Conservation (phyloP, 805 yeast genomes). For the Teunomyces tritomae region DNA sequence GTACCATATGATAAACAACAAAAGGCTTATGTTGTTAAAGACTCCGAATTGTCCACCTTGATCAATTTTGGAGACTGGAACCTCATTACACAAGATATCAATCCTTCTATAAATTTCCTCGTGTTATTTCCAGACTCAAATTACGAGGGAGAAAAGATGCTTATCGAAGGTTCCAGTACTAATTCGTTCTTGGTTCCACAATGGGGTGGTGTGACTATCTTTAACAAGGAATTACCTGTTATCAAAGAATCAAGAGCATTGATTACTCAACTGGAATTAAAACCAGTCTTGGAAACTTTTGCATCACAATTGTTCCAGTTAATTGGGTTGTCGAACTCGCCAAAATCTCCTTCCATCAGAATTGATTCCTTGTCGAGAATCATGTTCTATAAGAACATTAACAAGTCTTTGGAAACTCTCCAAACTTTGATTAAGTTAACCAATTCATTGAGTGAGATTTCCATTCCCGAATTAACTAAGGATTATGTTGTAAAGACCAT, state of each 20-base stretch:
- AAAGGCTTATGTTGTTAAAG: constrained; percentile 32
- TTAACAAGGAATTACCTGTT: constrained; percentile 36
- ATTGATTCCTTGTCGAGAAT: constrained; percentile 65
- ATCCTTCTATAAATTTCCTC: constrained; percentile 70
- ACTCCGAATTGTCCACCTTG: constrained; percentile 59
- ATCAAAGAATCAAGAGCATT: constrained; percentile 13
- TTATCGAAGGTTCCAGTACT: constrained; percentile 45
- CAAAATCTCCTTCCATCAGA: constrained; percentile 59
- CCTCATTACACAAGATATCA: constrained; percentile 51
- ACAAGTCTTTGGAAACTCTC: constrained; percentile 64
- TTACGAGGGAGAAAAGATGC: constrained; percentile 44
- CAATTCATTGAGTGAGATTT: constrained; percentile 68
- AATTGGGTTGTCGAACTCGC: constrained; percentile 61
- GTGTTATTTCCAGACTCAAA: constrained; percentile 57
- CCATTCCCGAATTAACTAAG: constrained; percentile 75
- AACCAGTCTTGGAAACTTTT: constrained; percentile 63
- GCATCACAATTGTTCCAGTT: constrained; percentile 71
- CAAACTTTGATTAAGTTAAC: constrained; percentile 70
- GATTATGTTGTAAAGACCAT: constrained; percentile 55
- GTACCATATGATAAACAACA: constrained; percentile 20
- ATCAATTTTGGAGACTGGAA: constrained; percentile 88
- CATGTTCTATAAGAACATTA: constrained; percentile 56
- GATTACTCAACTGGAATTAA: constrained; percentile 45
- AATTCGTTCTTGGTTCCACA: constrained; percentile 78
- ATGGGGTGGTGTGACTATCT: constrained; percentile 78